Conservation (phyloP, 768 basidiomycete genomes). For the Mycena haematopus region DNA sequence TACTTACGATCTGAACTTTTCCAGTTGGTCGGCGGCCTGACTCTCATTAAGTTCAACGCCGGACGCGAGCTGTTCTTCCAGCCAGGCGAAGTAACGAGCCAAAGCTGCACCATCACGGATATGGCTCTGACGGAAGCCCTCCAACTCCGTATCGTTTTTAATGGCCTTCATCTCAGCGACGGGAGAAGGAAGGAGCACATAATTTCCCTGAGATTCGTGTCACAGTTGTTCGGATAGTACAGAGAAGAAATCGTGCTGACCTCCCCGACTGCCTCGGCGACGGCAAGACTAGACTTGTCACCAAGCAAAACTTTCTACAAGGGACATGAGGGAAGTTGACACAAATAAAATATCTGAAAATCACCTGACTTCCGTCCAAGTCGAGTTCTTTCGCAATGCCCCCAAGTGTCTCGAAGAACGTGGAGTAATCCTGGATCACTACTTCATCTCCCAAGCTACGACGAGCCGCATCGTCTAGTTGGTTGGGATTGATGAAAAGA, state of each 20-base stretch:
- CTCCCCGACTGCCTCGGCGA: slow-evolving; percentile 80
- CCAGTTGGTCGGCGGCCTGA: slow-evolving; percentile 79
- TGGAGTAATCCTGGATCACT: slow-evolving; percentile 71
- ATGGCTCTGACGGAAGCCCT: slow-evolving; percentile 89
- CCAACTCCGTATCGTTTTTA: slow-evolving; percentile 82
- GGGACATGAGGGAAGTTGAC: slow-evolving; percentile 1
- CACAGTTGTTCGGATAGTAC: neutral
- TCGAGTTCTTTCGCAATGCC: slow-evolving; percentile 46
- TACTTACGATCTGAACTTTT: slow-evolving; percentile 76
- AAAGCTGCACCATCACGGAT: slow-evolving; percentile 91
- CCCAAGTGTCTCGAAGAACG: slow-evolving; percentile 69
- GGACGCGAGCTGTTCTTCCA: slow-evolving; percentile 79
- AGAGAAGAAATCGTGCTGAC: slow-evolving; percentile 40
- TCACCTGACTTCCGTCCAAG: slow-evolving; percentile 42
- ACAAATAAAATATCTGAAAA: slow-evolving; percentile 12
- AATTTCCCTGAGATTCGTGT: slow-evolving; percentile 53
- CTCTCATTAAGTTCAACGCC: slow-evolving; percentile 76
- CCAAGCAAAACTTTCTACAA: slow-evolving; percentile 77
- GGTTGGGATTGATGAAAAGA: slow-evolving; percentile 72
- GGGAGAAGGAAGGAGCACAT: slow-evolving; percentile 69
- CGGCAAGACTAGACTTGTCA: slow-evolving; percentile 79
- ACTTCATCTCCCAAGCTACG: slow-evolving; percentile 63
- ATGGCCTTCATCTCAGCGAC: slow-evolving; percentile 81
- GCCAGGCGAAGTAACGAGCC: slow-evolving; percentile 91
- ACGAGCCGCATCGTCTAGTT: slow-evolving; percentile 50